Percentiles rank a stretch among this genome's conserved stretches.
Conservation (phyloP, 2,329 filamentous ascomycete species). For the Pyrenophora tritici-repentis region DNA sequence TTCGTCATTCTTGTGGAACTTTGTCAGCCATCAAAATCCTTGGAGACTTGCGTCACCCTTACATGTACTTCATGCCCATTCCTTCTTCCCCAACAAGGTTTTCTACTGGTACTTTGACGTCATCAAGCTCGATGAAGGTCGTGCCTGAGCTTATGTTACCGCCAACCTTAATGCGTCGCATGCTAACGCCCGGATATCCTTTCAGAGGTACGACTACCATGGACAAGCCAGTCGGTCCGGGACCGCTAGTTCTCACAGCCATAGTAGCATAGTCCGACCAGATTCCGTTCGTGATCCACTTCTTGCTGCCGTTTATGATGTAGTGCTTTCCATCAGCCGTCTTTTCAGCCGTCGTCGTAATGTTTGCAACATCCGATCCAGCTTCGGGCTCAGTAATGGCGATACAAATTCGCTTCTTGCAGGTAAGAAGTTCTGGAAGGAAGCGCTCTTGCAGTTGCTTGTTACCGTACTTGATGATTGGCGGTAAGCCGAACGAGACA, state of each 20-base stretch:
- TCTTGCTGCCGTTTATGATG: slow-evolving; percentile 76
- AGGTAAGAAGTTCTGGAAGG: slow-evolving; percentile 71
- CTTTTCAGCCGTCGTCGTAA: slow-evolving; percentile 69
- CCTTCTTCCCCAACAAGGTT: slow-evolving; percentile 74
- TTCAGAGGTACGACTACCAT: slow-evolving; percentile 74
- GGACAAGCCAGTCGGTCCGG: slow-evolving; percentile 66
- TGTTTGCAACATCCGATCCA: slow-evolving; percentile 74
- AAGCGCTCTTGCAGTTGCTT: slow-evolving; percentile 66
- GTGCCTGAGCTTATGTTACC: slow-evolving; percentile 70
- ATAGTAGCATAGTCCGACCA: slow-evolving; percentile 71
- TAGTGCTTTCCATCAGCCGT: slow-evolving; percentile 68
- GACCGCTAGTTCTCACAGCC: slow-evolving; percentile 74
- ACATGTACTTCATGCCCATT: slow-evolving; percentile 71
- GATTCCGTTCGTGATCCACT: slow-evolving; percentile 67
- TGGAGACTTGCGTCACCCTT: neutral
- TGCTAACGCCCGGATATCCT: slow-evolving; percentile 66
- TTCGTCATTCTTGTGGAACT: slow-evolving; percentile 63
- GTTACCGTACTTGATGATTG: slow-evolving; percentile 71
- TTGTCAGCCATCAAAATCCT: neutral
- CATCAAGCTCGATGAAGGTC: slow-evolving; percentile 76
- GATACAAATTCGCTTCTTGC: slow-evolving; percentile 71
- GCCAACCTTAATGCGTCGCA: slow-evolving; percentile 69
- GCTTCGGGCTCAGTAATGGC: slow-evolving; percentile 79
- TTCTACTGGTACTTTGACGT: slow-evolving; percentile 71
- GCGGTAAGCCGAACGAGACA: slow-evolving; percentile 73